phyloP scores from a whole-genome alignment of 306 rosid species.

The Citrullus colocynthis region DNA sequence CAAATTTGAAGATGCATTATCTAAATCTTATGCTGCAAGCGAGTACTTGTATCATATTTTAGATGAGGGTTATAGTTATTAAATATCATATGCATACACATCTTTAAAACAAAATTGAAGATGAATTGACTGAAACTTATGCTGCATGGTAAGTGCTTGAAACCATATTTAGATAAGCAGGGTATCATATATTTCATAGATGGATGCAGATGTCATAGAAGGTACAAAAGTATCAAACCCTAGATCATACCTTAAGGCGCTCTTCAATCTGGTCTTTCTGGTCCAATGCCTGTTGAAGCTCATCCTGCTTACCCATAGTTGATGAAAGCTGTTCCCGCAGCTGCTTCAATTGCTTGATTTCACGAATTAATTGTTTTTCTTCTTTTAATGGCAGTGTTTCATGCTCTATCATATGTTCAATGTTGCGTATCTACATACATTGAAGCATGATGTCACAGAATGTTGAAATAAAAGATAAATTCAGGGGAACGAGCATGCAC shows the following conservation, averaged over 20 bases:
- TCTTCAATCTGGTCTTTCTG: constrained; percentile 52
- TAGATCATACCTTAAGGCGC: constrained; percentile 35
- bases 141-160: not conserved
- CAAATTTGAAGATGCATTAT: not conserved
- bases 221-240: not conserved
- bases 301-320: constrained; percentile 44
- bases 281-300: constrained; percentile 38
- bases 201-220: not conserved
- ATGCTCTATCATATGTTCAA: constrained; percentile 65
- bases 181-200: not conserved
- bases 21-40: not conserved
- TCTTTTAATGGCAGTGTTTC: constrained; percentile 69
- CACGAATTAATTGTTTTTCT: constrained; percentile 66
- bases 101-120: not conserved
- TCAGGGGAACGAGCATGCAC: not conserved
- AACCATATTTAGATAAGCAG: not conserved
- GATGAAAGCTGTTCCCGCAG: constrained; percentile 51
- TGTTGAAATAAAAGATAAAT: not conserved
- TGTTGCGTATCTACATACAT: constrained; percentile 42
- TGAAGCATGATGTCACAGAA: not conserved
- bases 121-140: not conserved
- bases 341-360: constrained; percentile 68
- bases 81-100: not conserved
- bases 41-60: not conserved
- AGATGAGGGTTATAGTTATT: constrained; percentile 22